Conservation (phyloP, 441 rosid genomes). For the Kokia cookei region DNA sequence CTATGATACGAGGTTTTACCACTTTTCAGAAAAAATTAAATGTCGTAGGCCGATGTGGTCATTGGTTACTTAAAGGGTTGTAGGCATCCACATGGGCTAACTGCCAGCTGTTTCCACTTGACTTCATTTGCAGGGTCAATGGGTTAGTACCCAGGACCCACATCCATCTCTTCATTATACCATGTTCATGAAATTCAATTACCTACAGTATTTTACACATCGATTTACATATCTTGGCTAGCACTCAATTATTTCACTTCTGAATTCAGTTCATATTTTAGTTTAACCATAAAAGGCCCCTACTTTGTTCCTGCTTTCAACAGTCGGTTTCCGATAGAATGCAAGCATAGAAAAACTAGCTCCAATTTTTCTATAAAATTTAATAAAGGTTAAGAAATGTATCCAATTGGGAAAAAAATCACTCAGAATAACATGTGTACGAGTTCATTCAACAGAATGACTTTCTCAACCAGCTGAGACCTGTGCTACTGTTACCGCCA, state of each 20-base stretch:
- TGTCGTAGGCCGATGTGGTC: not conserved
- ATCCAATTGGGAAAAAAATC: not conserved
- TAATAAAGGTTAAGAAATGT: slow-evolving; percentile 11
- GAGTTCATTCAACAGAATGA: slow-evolving; percentile 1
- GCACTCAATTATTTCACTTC: not conserved
- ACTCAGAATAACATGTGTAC: slow-evolving; percentile 11
- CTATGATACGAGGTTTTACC: not conserved
- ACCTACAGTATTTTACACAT: too few species aligned
- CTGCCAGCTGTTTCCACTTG: not conserved
- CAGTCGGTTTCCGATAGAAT: slow-evolving; percentile 9
- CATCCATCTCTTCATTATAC: not conserved
- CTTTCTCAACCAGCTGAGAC: slow-evolving; percentile 17
- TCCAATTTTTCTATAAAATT: slow-evolving; percentile 15
- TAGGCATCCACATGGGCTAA: not conserved
- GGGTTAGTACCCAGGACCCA: not conserved
- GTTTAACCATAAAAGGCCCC: not conserved
- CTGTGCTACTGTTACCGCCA: slow-evolving; percentile 3
- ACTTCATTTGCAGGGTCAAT: not conserved
- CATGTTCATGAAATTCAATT: too few species aligned
- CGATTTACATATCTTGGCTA: too few species aligned
- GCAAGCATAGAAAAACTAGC: not conserved
- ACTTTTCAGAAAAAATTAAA: not conserved
- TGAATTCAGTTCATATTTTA: not conserved
- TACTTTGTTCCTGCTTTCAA: not conserved
- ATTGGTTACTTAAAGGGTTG: not conserved